A percentile compares a stretch with the other conserved stretches of the same genome.
These are phyloP conservation scores for Pilaira anomala DNA, from an alignment of 192 early-diverging fungal species.

Conservation along the genomic window DNA sequence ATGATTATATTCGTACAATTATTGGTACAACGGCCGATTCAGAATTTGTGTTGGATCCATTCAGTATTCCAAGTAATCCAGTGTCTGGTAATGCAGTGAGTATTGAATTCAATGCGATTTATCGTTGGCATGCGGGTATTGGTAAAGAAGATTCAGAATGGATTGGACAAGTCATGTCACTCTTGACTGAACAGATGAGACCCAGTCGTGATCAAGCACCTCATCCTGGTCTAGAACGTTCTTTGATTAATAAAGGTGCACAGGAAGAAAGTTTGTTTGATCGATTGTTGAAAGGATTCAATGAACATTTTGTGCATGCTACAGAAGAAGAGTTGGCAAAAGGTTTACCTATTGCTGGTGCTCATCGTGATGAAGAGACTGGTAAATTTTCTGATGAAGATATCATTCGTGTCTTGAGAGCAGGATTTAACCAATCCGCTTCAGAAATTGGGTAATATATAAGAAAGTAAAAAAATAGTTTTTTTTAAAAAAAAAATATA, in stretches of 20 bases:
- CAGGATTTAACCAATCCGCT: slow-evolving; percentile 22
- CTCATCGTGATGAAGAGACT: slow-evolving; percentile 26
- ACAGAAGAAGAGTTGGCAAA: slow-evolving; percentile 20
- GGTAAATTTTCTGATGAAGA: slow-evolving; percentile 21
- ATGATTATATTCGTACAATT: slow-evolving; percentile 47
- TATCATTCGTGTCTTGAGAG: slow-evolving; percentile 3
- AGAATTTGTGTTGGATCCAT: slow-evolving; percentile 35
- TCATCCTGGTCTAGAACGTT: neutral
- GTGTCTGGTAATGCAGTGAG: slow-evolving; percentile 41
- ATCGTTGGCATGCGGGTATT: slow-evolving; percentile 48
- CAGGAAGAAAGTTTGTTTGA: slow-evolving; percentile 11
- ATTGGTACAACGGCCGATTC: slow-evolving; percentile 36
- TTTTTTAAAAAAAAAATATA: neutral
- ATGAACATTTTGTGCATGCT: slow-evolving; percentile 26
- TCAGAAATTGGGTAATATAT: slow-evolving; percentile 24
- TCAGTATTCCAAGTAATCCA: neutral
- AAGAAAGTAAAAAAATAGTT: no score
- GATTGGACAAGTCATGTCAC: slow-evolving; percentile 30
- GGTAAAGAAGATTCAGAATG: slow-evolving; percentile 37
- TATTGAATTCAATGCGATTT: slow-evolving; percentile 43
- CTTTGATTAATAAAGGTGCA: neutral
- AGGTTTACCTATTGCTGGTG: slow-evolving; percentile 33
- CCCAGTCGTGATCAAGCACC: neutral
- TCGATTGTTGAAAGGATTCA: slow-evolving; percentile 13
- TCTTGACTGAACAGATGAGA: slow-evolving; percentile 1